Conservation (phyloP, 164 flowering plant species). For the Santalum album region DNA sequence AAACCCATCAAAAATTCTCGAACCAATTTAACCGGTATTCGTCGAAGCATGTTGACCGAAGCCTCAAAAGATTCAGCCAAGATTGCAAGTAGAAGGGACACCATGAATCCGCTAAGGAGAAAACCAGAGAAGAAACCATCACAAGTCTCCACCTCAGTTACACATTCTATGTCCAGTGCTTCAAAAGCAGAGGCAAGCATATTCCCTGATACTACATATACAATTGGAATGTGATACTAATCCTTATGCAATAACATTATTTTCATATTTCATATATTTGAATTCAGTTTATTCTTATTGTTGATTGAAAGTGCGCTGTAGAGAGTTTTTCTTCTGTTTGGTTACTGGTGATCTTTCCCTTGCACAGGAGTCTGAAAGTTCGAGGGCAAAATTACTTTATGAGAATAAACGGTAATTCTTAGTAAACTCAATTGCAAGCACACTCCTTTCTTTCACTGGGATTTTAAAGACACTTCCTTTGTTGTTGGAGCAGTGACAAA, state of each 20-base stretch:
- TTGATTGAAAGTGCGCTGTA: not conserved
- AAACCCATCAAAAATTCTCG: constrained; percentile 18
- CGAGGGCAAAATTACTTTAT: constrained; percentile 19
- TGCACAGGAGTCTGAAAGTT: constrained; percentile 27
- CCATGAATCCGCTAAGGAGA: constrained; percentile 13
- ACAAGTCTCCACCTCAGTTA: constrained; percentile 12
- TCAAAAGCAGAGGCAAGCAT: constrained; percentile 29
- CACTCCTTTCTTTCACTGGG: not conserved
- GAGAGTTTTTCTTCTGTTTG: not conserved
- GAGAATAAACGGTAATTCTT: constrained; percentile 37
- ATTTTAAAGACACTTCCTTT: constrained; percentile 5
- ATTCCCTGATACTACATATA: not conserved
- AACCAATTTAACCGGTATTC: constrained; percentile 10
- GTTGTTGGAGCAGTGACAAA: constrained; percentile 19
- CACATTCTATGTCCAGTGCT: constrained; percentile 9
- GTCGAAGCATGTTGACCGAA: constrained; percentile 12
- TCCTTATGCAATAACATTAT: not conserved
- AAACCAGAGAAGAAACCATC: constrained; percentile 26
- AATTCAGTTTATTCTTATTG: not conserved
- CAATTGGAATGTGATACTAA: not conserved
- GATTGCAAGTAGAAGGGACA: constrained; percentile 22
- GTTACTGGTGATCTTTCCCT: not conserved
- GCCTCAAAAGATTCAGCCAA: constrained; percentile 22
- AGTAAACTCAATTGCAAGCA: not conserved
- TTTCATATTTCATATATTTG: not conserved